Evolutionary conservation across 768 basidiomycete genomes (phyloP), one percentile per base, ranked within the genome.

Genomic region (Cyathus striatus): DNA sequence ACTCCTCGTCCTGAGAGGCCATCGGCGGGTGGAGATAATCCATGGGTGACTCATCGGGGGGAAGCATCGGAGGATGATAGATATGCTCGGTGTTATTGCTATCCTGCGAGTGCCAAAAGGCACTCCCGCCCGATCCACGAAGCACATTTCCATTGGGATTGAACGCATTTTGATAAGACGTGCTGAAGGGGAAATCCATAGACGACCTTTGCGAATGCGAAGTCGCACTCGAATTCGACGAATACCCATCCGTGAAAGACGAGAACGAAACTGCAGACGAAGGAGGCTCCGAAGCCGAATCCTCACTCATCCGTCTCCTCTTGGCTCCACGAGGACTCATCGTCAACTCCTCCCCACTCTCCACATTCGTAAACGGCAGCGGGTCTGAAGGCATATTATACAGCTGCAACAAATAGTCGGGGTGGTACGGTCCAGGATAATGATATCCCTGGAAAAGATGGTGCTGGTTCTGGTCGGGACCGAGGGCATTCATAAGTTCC

Each of bases 71-170:
- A 6, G 86, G 85, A 47, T 88, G 86, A 48, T 81, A 70, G 30
- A 79, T 57, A 16, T 73, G 69, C 1, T 77, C 76, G 3, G 81
- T 80, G 43, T 72, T 65, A 21, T 74, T 75, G 43, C 49, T 57
- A 49, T 78, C 76, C 7, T 86, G 82, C 2, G 86, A 85, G 60
- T 90, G 87, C 85, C 86, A 88, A 53, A 85, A 83, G 6, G 82
- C 76, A 48, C 75, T 81, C 0, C 72, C 75, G n/a, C n/a, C n/a
- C 4, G 74, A 75, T 4, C 76, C 79, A 13, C 80, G 66, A 22
- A 81, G 62, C 3, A 75, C 69, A n/a, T 70, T 73, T 30, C 75
- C 72, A 27, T 50, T 52, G n/a, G n/a, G n/a, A 50, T 55, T 58
- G 42, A 61, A 60, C 22, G 52, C 69, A 5, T 68, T 63, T 14